These are phyloP conservation scores for Suillus variegatus DNA, from an alignment of 768 basidiomycete genomes.

Conservation along the genomic window DNA sequence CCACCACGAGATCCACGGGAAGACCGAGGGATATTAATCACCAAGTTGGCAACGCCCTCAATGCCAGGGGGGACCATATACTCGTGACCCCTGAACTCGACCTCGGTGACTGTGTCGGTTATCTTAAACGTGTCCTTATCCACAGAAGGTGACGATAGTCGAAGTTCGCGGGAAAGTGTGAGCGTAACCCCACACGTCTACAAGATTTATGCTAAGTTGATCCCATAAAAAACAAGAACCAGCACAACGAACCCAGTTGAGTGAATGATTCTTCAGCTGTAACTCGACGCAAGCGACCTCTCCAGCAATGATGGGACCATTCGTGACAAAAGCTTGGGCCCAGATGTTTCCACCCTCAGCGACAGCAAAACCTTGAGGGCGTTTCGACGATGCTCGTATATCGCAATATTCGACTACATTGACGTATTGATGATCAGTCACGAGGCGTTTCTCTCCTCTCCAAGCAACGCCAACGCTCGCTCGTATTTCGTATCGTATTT, in stretches of 20 bases:
- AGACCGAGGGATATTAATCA: conserved; percentile 73
- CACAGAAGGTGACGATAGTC: conserved; percentile 46
- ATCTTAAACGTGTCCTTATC: conserved; percentile 56
- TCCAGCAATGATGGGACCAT: conserved; percentile 64
- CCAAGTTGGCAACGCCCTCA: conserved; percentile 78
- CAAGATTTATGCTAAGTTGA: neutral
- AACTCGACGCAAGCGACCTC: conserved; percentile 72
- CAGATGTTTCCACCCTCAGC: conserved; percentile 82
- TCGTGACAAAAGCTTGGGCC: conserved; percentile 68
- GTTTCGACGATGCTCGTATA: conserved; percentile 34
- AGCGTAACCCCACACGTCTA: conserved; percentile 72
- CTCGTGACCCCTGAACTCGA: conserved; percentile 73
- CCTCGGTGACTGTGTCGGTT: conserved; percentile 66
- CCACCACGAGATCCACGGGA: conserved; percentile 70
- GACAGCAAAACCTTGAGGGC: conserved; percentile 61
- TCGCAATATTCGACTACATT: conserved; percentile 63
- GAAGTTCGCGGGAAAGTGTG: conserved; percentile 59
- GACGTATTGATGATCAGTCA: conserved; percentile 59
- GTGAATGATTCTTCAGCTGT: conserved; percentile 80
- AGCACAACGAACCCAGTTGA: conserved; percentile 59
- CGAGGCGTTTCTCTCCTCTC: conserved; percentile 72
- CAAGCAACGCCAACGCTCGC: conserved; percentile 73
- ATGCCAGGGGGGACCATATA: conserved; percentile 72
- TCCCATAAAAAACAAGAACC: conserved; percentile 4
- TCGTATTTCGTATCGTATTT: conserved; percentile 70